phyloP scores from a whole-genome alignment of 2,329 filamentous ascomycete species.

The Tolypocladium tundrense region DNA sequence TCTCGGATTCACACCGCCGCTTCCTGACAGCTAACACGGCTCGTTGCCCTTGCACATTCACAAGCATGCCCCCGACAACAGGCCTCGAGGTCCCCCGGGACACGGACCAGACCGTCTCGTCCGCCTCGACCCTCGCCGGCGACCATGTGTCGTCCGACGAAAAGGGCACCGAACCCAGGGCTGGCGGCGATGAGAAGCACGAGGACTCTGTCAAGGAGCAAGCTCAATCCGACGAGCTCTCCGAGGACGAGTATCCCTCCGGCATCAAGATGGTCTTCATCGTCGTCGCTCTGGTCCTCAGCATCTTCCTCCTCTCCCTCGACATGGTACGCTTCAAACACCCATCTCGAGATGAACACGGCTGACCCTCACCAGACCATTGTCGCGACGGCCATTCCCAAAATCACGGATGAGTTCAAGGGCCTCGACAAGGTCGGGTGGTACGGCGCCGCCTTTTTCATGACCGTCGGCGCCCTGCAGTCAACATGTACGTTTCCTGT shows the following conservation, averaged over 20 bases:
- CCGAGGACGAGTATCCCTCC: slow-evolving; percentile 26
- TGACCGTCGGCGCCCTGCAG: slow-evolving; percentile 35
- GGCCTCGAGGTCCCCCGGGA: slow-evolving; percentile 13
- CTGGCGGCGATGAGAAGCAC: slow-evolving; percentile 6
- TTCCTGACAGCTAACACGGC: background rate
- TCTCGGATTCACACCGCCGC: background rate
- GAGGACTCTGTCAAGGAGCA: background rate
- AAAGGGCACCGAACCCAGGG: slow-evolving; percentile 10
- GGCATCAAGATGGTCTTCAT: slow-evolving; percentile 31
- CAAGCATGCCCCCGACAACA: background rate
- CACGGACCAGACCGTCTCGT: slow-evolving; percentile 14
- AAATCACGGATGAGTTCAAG: slow-evolving; percentile 43
- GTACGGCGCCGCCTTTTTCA: slow-evolving; percentile 48
- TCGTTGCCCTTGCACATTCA: background rate
- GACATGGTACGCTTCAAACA: slow-evolving; percentile 27
- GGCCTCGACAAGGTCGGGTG: slow-evolving; percentile 44
- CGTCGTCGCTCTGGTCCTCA: slow-evolving; percentile 34
- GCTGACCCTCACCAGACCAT: slow-evolving; percentile 31
- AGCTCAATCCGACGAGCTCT: slow-evolving; percentile 5
- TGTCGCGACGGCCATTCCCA: slow-evolving; percentile 46
- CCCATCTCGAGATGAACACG: background rate
- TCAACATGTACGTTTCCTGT: slow-evolving; percentile 24
- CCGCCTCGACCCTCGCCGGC: slow-evolving; percentile 18
- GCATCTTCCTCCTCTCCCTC: slow-evolving; percentile 38
- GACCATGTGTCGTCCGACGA: slow-evolving; percentile 13